Evolutionary conservation across 1,284 basidiomycete genomes (phyloP).

Genomic region (Earliella scabrosa): DNA sequence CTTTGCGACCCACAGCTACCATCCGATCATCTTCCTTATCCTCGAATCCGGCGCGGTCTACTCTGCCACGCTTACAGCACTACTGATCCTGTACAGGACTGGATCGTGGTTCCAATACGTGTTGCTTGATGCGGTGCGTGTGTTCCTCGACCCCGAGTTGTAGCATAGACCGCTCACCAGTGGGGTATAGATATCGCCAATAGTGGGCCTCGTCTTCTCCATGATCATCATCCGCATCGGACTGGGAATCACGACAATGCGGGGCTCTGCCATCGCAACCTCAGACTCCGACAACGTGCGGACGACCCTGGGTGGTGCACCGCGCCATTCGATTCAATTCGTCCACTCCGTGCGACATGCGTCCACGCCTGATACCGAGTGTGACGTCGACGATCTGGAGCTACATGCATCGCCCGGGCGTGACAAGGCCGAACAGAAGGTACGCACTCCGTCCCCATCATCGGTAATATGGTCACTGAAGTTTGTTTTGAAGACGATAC

Average conservation of each 20-base stretch:
- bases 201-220: slow-evolving; percentile 16
- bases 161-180: no score
- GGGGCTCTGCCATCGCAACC: not conserved
- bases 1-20: slow-evolving; percentile 26
- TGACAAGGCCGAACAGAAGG: no score
- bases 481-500: no score
- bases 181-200: slow-evolving; percentile 7
- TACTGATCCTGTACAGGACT: slow-evolving; percentile 39
- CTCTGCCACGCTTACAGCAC: slow-evolving; percentile 37
- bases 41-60: slow-evolving; percentile 47
- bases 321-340: not conserved
- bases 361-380: not conserved
- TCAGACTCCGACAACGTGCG: not conserved
- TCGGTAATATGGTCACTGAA: no score
- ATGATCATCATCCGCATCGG: slow-evolving; percentile 20
- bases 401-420: no score
- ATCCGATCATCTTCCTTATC: slow-evolving; percentile 39
- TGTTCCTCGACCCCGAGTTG: not conserved
- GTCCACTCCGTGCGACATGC: not conserved
- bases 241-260: slow-evolving; percentile 10
- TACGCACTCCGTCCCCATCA: no score
- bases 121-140: slow-evolving; percentile 41
- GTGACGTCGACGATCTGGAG: not conserved
- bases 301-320: not conserved
- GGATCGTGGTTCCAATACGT: slow-evolving; percentile 43